Evolutionary conservation across 2,329 filamentous ascomycete genomes (phyloP), one percentile per base, ranked within the genome.

Genomic region (Dothideomycetes sp.): DNA sequence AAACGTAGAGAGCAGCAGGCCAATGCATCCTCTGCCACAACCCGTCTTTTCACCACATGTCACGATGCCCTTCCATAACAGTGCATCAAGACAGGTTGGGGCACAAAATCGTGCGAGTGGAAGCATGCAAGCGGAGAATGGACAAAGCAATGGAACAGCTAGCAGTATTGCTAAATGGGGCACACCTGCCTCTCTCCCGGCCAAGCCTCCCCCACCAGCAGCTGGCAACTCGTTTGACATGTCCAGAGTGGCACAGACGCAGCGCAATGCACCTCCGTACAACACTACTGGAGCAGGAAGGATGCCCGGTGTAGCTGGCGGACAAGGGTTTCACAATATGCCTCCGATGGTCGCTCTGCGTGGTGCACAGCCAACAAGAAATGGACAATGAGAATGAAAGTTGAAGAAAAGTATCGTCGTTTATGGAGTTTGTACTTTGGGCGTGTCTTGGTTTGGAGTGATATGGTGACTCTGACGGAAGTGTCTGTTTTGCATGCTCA

Each of bases 141-240:
- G n/a, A n/a, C n/a, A n/a, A n/a, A 39, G 12, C 24, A 19, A 16
- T 19, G 27, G 20, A 22, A 13, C 29, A 11, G 19, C 28, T 11
- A 71, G 64, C 52, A 69, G 66, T 49, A 69, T 74, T 39, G 68
- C 71, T n/a, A 74, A 74, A 49, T 75, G 69, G 57, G 71, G 71
- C 20, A 69, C 70, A 22, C 68, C 71, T 4, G 59, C 71, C 12
- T 69, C 70, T 36, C 58, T 76, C 30, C 72, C 72, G 33, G 65
- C 70, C 8, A 75, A 74, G 51, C 72, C 72, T 24, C 71, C 71
- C 28, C 67, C 70, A 33, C 58, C 67, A 3, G 55, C 55, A 9
- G 62, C 37, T 11, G 54, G 33, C 46, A 51, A 5, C 51, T 53
- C 31, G 49, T 48, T 38, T 20, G 46, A 44, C 19, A 40, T 44